Conservation (phyloP, 805 yeast species). For the Cyberlindnera veronae region DNA sequence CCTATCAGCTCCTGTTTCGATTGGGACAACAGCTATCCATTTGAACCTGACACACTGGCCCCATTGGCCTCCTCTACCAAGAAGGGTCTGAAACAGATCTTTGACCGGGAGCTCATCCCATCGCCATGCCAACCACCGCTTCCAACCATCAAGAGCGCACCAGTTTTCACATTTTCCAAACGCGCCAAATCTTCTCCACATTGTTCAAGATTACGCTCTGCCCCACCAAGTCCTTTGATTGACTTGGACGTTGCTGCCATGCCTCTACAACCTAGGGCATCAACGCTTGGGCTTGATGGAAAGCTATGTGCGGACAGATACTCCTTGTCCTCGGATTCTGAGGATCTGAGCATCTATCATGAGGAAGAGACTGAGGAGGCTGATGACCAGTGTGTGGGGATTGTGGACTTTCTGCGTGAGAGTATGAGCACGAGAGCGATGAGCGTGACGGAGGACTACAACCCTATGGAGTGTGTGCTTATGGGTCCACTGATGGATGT, state of each 20-base stretch:
- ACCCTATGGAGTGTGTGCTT: conserved; percentile 12
- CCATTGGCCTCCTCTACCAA: not conserved
- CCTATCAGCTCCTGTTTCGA: not conserved
- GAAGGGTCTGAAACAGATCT: not conserved
- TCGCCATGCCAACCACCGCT: not conserved
- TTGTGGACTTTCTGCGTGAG: conserved; percentile 24
- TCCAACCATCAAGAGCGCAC: not conserved
- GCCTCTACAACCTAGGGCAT: conserved; percentile 13
- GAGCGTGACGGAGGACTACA: conserved; percentile 12
- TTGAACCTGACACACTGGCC: not conserved
- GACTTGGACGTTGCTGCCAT: conserved; percentile 17
- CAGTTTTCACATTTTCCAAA: not conserved
- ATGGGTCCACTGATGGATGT: conserved; percentile 10
- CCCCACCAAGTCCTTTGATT: conserved; percentile 11
- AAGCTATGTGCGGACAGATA: not conserved
- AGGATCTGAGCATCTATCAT: not conserved
- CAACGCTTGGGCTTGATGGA: not conserved
- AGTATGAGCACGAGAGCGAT: conserved; percentile 15
- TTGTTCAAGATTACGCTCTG: not conserved
- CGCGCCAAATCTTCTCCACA: too few relatives aligned
- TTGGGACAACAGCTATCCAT: not conserved
- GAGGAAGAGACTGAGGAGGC: conserved; percentile 1
- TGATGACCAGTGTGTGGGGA: conserved; percentile 7
- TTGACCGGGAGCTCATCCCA: not conserved
- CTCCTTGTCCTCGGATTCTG: not conserved